These are phyloP conservation scores for Arthrobotrys musiformis DNA, from an alignment of 2,329 filamentous ascomycete species.

Conservation along the genomic window DNA sequence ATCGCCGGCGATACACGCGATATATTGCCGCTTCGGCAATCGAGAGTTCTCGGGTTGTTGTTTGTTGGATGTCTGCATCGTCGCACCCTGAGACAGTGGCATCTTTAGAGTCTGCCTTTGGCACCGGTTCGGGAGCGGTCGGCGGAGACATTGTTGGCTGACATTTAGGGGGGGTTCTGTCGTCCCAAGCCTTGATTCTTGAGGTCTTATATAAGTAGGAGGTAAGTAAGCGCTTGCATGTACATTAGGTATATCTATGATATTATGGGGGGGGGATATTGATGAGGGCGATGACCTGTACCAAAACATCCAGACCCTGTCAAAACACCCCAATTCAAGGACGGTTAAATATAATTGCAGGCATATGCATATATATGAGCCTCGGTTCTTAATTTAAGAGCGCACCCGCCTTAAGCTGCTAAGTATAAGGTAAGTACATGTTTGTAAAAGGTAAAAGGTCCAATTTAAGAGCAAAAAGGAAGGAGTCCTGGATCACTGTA, in stretches of 20 bases:
- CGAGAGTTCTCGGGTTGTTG: neutral
- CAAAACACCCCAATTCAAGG: neutral
- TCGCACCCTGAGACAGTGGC: neutral
- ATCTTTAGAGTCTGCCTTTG: conserved; percentile 4
- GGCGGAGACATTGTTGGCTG: conserved; percentile 2
- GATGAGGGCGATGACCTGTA: neutral
- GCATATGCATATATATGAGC: neutral
- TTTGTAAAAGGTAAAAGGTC: too few species aligned
- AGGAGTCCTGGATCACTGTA: too few species aligned
- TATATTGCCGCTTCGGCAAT: conserved; percentile 60
- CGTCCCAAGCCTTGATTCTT: too few species aligned
- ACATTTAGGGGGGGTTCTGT: neutral
- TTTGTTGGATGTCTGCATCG: conserved; percentile 1
- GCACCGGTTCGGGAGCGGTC: neutral
- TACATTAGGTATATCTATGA: too few species aligned
- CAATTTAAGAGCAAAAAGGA: too few species aligned
- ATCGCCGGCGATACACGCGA: conserved; percentile 82
- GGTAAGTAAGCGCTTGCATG: too few species aligned
- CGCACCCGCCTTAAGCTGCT: too few species aligned
- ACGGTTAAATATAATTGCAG: conserved; percentile 12
- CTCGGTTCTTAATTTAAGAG: too few species aligned
- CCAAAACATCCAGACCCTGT: conserved; percentile 3
- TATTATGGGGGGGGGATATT: too few species aligned
- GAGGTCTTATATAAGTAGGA: too few species aligned
- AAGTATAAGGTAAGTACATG: too few species aligned